Evolutionary conservation across 306 rosid genomes (phyloP).

Genomic region (Canavalia ensiformis): DNA sequence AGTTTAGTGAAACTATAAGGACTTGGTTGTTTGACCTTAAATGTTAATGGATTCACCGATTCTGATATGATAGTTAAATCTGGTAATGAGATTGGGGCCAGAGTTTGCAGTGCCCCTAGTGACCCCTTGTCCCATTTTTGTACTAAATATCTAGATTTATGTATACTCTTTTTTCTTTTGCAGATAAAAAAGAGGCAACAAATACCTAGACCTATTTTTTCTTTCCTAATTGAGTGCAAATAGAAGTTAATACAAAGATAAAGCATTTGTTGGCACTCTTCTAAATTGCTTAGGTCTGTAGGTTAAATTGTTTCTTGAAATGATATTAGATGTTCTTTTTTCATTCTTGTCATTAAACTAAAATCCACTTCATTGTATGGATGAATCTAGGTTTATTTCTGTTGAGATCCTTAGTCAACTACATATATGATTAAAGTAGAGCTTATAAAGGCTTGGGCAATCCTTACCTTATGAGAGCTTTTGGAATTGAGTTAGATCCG

Average conservation of each 20-base stretch:
- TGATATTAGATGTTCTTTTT: slow-evolving; percentile 26
- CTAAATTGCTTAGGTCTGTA: slow-evolving; percentile 26
- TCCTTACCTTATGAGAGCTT: no score
- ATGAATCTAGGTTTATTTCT: slow-evolving; percentile 37
- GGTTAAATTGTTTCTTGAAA: slow-evolving; percentile 37
- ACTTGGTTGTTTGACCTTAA: background rate
- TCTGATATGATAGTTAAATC: slow-evolving; percentile 16
- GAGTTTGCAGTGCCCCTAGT: background rate
- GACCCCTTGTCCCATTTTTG: background rate
- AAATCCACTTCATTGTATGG: background rate
- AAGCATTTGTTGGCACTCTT: background rate
- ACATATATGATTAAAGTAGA: no score
- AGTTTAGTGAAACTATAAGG: background rate
- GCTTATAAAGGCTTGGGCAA: no score
- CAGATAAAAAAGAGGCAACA: background rate
- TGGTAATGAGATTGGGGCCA: slow-evolving; percentile 4
- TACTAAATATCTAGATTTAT: background rate
- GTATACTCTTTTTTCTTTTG: background rate
- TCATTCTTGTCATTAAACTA: slow-evolving; percentile 19
- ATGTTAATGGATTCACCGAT: background rate
- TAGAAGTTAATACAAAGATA: slow-evolving; percentile 24
- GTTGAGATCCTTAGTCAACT: no score
- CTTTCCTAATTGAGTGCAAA: slow-evolving; percentile 23
- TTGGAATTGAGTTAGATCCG: no score
- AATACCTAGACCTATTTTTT: background rate